Conservation (phyloP, 257 asterid species). For the Misopates orontium region DNA sequence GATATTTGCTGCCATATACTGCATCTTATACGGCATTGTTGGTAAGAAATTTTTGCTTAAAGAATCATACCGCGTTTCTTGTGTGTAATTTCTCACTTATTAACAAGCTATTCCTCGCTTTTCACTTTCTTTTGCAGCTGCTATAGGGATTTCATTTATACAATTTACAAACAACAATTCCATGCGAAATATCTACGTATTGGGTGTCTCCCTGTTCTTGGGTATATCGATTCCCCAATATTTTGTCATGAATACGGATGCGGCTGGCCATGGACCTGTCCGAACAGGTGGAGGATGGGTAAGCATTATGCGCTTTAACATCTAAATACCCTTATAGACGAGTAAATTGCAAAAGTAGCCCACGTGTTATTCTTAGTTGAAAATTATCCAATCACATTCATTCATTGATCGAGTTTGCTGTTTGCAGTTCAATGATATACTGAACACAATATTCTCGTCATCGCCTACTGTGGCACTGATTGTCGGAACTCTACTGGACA, state of each 20-base stretch:
- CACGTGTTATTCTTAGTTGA: too few species aligned
- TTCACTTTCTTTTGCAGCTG: conserved; percentile 58
- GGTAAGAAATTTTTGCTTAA: conserved; percentile 52
- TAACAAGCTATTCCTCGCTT: background rate
- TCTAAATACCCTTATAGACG: too few species aligned
- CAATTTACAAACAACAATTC: conserved; percentile 93
- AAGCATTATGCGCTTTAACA: conserved; percentile 23
- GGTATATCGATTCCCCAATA: conserved; percentile 89
- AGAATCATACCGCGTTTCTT: background rate
- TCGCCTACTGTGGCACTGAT: conserved; percentile 81
- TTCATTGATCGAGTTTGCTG: background rate
- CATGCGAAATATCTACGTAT: conserved; percentile 78
- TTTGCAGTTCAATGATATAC: conserved; percentile 81
- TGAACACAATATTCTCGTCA: conserved; percentile 85
- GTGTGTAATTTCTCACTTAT: background rate
- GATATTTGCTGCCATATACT: conserved; percentile 89
- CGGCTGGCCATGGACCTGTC: conserved; percentile 85
- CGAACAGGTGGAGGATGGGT: conserved; percentile 94
- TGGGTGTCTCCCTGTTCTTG: conserved; percentile 76
- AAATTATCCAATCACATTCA: too few species aligned
- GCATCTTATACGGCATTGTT: conserved; percentile 83
- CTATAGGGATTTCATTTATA: conserved; percentile 74
- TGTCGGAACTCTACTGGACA: conserved; percentile 68
- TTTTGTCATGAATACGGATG: conserved; percentile 69
- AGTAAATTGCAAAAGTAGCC: too few species aligned